These are phyloP conservation scores for Henckelia pumila DNA, from an alignment of 257 asterid species.

Conservation along the genomic window DNA sequence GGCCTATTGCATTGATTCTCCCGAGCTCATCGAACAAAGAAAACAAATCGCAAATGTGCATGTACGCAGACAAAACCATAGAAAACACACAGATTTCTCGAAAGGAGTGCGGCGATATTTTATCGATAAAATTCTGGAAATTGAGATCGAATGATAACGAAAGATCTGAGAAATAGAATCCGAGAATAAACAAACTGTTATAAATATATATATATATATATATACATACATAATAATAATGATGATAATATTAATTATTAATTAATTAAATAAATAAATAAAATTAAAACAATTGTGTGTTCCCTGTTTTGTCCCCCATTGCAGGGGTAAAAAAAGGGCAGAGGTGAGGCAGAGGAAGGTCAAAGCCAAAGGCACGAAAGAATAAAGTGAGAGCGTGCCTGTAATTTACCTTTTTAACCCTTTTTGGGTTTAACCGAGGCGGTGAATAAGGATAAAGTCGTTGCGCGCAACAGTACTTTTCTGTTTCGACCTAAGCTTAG, in stretches of 20 bases:
- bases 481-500: slow-evolving; percentile 28
- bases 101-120: slow-evolving; percentile 13
- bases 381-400: slow-evolving; percentile 31
- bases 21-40: slow-evolving; percentile 11
- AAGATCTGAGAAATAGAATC: slow-evolving; percentile 33
- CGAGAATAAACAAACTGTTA: not conserved
- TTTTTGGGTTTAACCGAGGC: slow-evolving; percentile 20
- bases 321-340: slow-evolving; percentile 25
- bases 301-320: slow-evolving; percentile 1
- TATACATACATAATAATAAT: not conserved
- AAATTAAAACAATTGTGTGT: not conserved
- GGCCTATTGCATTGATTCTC: slow-evolving; percentile 27
- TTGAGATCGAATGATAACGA: slow-evolving; percentile 36
- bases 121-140: slow-evolving; percentile 22
- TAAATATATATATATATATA: slow-evolving; percentile 1
- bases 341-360: too few species aligned
- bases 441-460: slow-evolving; percentile 17
- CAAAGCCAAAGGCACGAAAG: not conserved
- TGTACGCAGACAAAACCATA: slow-evolving; percentile 20
- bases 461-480: slow-evolving; percentile 28
- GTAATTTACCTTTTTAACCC: slow-evolving; percentile 7
- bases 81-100: slow-evolving; percentile 17
- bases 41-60: slow-evolving; percentile 12
- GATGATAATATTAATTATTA: not conserved
- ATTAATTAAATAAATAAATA: too few species aligned